A percentile compares a stretch with the other conserved stretches of the same genome.
Conservation (phyloP, 2,329 filamentous ascomycete genomes). For the Neopestalotiopsis sp. region DNA sequence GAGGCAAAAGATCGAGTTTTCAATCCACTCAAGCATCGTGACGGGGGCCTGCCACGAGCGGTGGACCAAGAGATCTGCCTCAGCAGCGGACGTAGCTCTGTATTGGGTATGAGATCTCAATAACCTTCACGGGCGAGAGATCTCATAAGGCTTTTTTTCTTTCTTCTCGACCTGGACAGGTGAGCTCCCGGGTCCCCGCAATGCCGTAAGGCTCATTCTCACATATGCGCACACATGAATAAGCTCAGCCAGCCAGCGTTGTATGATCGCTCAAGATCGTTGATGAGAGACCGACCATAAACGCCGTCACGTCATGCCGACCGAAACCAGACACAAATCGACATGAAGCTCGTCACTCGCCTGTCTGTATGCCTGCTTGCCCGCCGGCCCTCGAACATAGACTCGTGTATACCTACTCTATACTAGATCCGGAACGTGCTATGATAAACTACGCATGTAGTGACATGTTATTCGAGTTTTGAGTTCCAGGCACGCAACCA, state of each 20-base stretch:
- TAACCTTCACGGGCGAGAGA: conserved; percentile 1
- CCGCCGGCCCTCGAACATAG: not conserved
- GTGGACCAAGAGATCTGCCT: conserved; percentile 7
- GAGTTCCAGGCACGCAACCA: not conserved
- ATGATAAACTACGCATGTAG: not conserved
- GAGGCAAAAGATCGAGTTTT: not conserved
- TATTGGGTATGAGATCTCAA: conserved; percentile 1
- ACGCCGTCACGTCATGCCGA: not conserved
- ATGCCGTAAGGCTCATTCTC: not conserved
- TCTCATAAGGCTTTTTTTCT: not conserved
- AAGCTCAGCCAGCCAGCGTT: not conserved
- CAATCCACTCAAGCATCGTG: not conserved
- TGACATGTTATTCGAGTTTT: not conserved
- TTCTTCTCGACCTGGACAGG: not conserved
- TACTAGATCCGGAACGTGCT: not conserved
- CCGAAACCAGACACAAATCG: not conserved
- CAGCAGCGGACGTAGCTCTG: not conserved
- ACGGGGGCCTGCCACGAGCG: not conserved
- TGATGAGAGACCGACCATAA: not conserved
- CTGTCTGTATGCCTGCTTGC: not conserved
- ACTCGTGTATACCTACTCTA: not conserved
- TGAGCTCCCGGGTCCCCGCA: not conserved
- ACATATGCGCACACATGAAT: not conserved
- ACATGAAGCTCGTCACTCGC: no score
- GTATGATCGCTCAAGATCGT: not conserved